Percentiles rank a stretch among this genome's conserved stretches.
These are phyloP conservation scores for Firmiana major DNA, from an alignment of 345 rosid species.

Conservation along the genomic window DNA sequence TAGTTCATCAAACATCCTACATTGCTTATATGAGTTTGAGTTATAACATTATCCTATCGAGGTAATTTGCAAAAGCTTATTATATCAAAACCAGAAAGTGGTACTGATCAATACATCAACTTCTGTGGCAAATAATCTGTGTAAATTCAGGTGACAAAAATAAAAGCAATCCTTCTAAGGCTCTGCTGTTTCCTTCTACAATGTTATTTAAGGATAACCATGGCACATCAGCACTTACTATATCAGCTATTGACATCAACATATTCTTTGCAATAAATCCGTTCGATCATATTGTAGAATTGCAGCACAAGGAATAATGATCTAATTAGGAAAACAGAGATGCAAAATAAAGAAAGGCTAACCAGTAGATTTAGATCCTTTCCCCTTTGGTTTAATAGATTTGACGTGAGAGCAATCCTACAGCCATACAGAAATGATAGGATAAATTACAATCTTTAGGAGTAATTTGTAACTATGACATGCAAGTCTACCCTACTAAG, in stretches of 20 bases:
- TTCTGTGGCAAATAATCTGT: background rate
- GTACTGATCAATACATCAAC: background rate
- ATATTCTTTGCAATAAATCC: background rate
- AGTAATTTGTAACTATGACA: background rate
- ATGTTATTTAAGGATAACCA: background rate
- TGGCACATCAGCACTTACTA: background rate
- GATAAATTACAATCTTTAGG: background rate
- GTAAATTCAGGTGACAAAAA: background rate
- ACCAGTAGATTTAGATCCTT: slow-evolving; percentile 38
- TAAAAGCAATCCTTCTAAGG: background rate
- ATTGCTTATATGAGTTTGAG: background rate
- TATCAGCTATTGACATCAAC: background rate
- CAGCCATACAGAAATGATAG: slow-evolving; percentile 18
- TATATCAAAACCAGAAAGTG: background rate
- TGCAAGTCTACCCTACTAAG: background rate
- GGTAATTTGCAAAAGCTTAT: background rate
- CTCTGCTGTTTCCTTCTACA: background rate
- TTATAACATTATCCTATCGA: background rate
- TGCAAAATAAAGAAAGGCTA: slow-evolving; percentile 14
- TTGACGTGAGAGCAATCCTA: slow-evolving; percentile 28
- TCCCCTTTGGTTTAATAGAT: slow-evolving; percentile 23
- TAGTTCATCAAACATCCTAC: background rate
- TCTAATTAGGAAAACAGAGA: background rate
- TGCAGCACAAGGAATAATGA: background rate
- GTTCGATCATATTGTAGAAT: background rate